These are phyloP conservation scores for Trametes versicolor DNA, from an alignment of 1,284 basidiomycete species.

Conservation along the genomic window DNA sequence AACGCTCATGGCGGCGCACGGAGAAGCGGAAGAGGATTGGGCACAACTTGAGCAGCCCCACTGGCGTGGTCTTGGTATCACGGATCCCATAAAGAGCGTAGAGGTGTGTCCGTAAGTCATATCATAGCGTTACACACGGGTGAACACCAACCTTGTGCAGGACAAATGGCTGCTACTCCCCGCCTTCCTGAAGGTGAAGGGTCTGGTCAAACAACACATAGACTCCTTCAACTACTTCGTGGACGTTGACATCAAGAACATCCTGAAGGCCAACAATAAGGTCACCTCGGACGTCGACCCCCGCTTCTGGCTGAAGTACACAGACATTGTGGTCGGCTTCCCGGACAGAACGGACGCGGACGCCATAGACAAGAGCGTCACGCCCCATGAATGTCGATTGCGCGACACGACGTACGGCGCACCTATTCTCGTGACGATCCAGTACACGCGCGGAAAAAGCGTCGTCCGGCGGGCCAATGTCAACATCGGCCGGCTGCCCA, in stretches of 20 bases:
- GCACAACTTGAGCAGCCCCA: conserved; percentile 62
- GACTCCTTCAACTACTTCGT: conserved; percentile 99
- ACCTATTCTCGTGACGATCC: conserved; percentile 94
- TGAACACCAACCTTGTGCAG: conserved; percentile 50
- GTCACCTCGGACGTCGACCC: conserved; percentile 98
- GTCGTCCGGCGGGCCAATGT: conserved; percentile 89
- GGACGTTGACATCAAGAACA: conserved; percentile 96
- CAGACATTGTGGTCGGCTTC: conserved; percentile 92
- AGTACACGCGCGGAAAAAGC: conserved; percentile 94
- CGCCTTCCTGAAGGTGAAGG: conserved; percentile 95
- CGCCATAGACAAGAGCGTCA: conserved; percentile 85
- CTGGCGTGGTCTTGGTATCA: conserved; percentile 78
- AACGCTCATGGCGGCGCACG: conserved; percentile 21
- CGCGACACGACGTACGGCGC: conserved; percentile 97
- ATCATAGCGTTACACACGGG: background rate
- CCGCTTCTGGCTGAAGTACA: conserved; percentile 97
- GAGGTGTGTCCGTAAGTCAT: conserved; percentile 60
- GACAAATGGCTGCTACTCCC: conserved; percentile 98
- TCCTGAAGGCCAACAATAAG: conserved; percentile 93
- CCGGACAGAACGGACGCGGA: conserved; percentile 91
- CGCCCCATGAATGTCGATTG: conserved; percentile 97
- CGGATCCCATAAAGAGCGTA: conserved; percentile 82
- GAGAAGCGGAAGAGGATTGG: conserved; percentile 65
- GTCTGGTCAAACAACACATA: conserved; percentile 99
- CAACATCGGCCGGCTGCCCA: conserved; percentile 92